Conservation (phyloP, 495 filamentous ascomycete species). For the Talaromyces wortmannii region DNA sequence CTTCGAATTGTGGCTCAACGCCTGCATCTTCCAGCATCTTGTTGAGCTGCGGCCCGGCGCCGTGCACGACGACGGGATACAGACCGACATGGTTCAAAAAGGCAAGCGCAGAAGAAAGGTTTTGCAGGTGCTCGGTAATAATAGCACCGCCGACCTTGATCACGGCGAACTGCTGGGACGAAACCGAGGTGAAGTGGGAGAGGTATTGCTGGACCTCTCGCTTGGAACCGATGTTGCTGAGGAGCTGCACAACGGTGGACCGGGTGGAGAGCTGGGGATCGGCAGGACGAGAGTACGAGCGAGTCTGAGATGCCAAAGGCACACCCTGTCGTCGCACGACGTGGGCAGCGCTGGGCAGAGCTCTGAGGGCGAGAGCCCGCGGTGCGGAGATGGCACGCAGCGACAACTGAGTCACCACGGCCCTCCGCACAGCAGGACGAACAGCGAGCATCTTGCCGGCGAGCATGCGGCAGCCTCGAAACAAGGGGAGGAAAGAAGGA, state of each 20-base stretch:
- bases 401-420: constrained; percentile 31
- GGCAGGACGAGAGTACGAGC: constrained; percentile 38
- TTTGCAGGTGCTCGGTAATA: constrained; percentile 89
- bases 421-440: constrained; percentile 46
- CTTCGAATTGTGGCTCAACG: constrained; percentile 92
- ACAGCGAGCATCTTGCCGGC: constrained; percentile 41
- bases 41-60: constrained; percentile 94
- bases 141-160: constrained; percentile 99
- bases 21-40: constrained; percentile 85
- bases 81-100: constrained; percentile 95
- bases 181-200: constrained; percentile 94
- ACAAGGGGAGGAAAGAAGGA: neutral
- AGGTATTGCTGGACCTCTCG: constrained; percentile 97
- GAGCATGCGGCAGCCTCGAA: constrained; percentile 45
- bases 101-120: constrained; percentile 77
- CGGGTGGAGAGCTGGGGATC: constrained; percentile 57
- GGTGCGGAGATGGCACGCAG: constrained; percentile 42
- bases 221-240: constrained; percentile 96
- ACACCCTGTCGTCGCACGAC: neutral
- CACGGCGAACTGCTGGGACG: constrained; percentile 95
- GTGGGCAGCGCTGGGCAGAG: neutral
- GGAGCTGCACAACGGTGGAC: constrained; percentile 83
- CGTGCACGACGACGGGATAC: constrained; percentile 94
- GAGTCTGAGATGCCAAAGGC: constrained; percentile 18
- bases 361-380: constrained; percentile 10